A percentile compares a stretch with the other conserved stretches of the same genome.
These are phyloP conservation scores for Mycena amicta DNA, from an alignment of 768 basidiomycete genomes.

Conservation along the genomic window DNA sequence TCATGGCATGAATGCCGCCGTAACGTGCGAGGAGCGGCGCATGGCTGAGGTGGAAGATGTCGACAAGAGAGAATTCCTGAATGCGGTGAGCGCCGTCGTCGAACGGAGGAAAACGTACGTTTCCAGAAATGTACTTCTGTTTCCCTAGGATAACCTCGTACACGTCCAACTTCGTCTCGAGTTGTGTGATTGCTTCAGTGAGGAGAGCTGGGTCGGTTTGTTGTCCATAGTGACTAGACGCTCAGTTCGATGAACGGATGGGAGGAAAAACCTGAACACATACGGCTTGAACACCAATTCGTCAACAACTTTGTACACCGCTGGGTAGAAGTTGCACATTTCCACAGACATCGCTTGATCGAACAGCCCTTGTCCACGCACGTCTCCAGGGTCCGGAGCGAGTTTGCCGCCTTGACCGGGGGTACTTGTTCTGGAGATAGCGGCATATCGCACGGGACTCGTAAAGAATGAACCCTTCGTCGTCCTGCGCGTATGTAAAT, in stretches of 20 bases:
- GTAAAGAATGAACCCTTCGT: slow-evolving; percentile 63
- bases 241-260: background rate
- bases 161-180: too few relatives aligned
- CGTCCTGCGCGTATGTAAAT: slow-evolving; percentile 36
- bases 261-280: background rate
- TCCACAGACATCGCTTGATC: slow-evolving; percentile 58
- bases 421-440: slow-evolving; percentile 60
- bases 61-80: too few relatives aligned
- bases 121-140: too few relatives aligned
- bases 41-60: too few relatives aligned
- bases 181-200: too few relatives aligned
- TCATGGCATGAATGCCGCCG: too few relatives aligned
- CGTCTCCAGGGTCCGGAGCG: slow-evolving; percentile 44
- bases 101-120: too few relatives aligned
- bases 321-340: slow-evolving; percentile 41
- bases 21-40: too few relatives aligned
- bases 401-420: slow-evolving; percentile 43
- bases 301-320: slow-evolving; percentile 2
- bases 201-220: too few relatives aligned
- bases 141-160: too few relatives aligned
- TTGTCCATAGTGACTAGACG: too few relatives aligned
- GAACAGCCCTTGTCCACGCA: slow-evolving; percentile 43
- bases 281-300: background rate
- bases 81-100: too few relatives aligned
- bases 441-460: slow-evolving; percentile 64